Percentiles rank a stretch among this genome's conserved stretches.
Conservation (phyloP, 176 grass and related monocot species). For the Neostapfia colusana region DNA sequence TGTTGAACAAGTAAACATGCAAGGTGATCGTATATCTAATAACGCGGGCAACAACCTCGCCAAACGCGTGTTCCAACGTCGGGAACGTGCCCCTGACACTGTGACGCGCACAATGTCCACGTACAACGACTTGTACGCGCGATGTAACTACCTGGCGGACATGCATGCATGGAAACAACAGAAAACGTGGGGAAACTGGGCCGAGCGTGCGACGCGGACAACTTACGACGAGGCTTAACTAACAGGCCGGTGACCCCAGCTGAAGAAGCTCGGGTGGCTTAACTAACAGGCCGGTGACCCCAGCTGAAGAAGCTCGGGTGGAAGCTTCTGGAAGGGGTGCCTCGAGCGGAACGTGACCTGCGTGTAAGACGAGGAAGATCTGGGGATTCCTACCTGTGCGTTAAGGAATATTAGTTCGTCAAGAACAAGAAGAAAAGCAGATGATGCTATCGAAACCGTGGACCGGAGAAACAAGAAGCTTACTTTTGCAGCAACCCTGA, state of each 20-base stretch:
- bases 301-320: slow-evolving; percentile 21
- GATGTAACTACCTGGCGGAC: too few relatives aligned
- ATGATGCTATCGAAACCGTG: not conserved
- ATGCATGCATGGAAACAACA: too few relatives aligned
- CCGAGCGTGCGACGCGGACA: too few relatives aligned
- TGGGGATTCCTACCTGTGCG: slow-evolving; percentile 38
- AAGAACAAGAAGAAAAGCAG: not conserved
- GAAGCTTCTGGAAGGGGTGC: slow-evolving; percentile 35
- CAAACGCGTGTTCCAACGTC: too few relatives aligned
- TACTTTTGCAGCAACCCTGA: slow-evolving; percentile 47
- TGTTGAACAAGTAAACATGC: too few relatives aligned
- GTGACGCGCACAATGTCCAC: too few relatives aligned
- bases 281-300: slow-evolving; percentile 2
- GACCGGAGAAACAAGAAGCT: not conserved
- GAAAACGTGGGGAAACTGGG: too few relatives aligned
- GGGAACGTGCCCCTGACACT: too few relatives aligned
- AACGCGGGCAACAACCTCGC: too few relatives aligned
- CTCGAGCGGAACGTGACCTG: slow-evolving; percentile 48
- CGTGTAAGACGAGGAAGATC: slow-evolving; percentile 36
- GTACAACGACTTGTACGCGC: too few relatives aligned
- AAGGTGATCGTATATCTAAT: too few relatives aligned
- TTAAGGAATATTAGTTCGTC: not conserved
- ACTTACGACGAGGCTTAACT: too few relatives aligned
- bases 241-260: slow-evolving; percentile 2
- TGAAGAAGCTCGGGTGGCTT: slow-evolving; percentile 26